Evolutionary conservation across 768 basidiomycete genomes (phyloP).

Genomic region (Leccinum pellstonianum): DNA sequence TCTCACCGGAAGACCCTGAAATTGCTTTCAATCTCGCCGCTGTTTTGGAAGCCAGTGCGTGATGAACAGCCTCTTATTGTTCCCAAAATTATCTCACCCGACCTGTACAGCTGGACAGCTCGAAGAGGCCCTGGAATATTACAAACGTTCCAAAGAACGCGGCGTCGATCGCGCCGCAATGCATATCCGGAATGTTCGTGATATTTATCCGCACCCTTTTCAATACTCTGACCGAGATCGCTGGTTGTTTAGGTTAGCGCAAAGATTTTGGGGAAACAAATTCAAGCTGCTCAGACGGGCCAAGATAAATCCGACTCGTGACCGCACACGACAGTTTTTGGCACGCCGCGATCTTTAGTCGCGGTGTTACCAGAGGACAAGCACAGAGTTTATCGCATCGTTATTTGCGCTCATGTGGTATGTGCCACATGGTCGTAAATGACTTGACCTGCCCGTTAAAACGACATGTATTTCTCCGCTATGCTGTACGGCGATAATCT

Average conservation of each 20-base stretch:
- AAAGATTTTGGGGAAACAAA: constrained; percentile 66
- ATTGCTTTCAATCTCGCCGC: constrained; percentile 91
- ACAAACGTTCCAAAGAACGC: constrained; percentile 72
- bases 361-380: constrained; percentile 10
- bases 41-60: constrained; percentile 84
- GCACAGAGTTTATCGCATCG: constrained; percentile 14
- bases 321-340: constrained; percentile 9
- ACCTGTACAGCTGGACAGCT: constrained; percentile 62
- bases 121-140: constrained; percentile 78
- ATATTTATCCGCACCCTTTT: constrained; percentile 18
- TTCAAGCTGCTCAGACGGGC: constrained; percentile 36
- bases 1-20: constrained; percentile 87
- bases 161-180: constrained; percentile 81
- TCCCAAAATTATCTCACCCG: constrained; percentile 32
- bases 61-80: constrained; percentile 34
- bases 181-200: constrained; percentile 78
- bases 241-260: constrained; percentile 62
- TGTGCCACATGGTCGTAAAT: constrained; percentile 14
- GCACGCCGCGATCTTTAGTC: constrained; percentile 5
- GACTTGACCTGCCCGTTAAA: constrained; percentile 7
- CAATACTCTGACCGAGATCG: constrained; percentile 11
- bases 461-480: constrained; percentile 12
- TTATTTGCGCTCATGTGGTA: constrained; percentile 10
- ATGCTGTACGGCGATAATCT: constrained; percentile 12
- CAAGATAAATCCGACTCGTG: constrained; percentile 35